Base-by-base conservation (phyloP, 2,329 filamentous ascomycete species). In the Delphinella strobiligena region DNA sequence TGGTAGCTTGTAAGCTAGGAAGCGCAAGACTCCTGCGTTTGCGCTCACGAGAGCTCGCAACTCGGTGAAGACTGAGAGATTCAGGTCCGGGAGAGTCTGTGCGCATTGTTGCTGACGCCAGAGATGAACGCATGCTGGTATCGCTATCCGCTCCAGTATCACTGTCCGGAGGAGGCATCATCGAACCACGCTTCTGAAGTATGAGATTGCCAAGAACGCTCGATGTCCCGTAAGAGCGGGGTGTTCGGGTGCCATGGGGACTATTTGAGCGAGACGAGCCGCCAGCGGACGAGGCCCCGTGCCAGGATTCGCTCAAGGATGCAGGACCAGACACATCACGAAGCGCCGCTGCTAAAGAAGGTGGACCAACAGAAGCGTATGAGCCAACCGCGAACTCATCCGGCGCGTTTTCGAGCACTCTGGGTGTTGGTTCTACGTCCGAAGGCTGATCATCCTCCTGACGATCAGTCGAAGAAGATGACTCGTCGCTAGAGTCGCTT, bases 51-150 rank as follows among this genome's bases (percentile, higher is more conserved):
- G 82, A 80, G 55, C 83, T 89, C 22, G 82, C 77, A 35, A 84
- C 78, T 43, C 85, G 75, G 45, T 80, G 74, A 16, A 94, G 66
- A 48, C 77, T 74, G 52, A 88, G 78, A 27, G 22, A 27, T 45
- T 96, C 91, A 4, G 87, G 93, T 15, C 85, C 81, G 2, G 91
- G 91, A 1, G 91, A 98, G 45, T 95, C 88, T 1, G 84, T 88
- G 47, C 87, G 74, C 34, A 78, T 68, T 9, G 76, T 76, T 9
- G 78, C 72, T 3, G 84, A 81, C 36, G 85, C 66, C 3, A 82
- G 67, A 0, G 87, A 93, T 1, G 89, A 96, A 32, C 82, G 76
- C 39, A 87, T 72, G 57, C 88, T 96, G 40, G 82, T 84, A 35
- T 98, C 91, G 53, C 88, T 94, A 40, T 83, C 79, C 12, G 86